Evolutionary conservation across 306 rosid species (phyloP), one percentile per base, ranked within the genome.

Genomic region (Pyrus bretschneideri): DNA sequence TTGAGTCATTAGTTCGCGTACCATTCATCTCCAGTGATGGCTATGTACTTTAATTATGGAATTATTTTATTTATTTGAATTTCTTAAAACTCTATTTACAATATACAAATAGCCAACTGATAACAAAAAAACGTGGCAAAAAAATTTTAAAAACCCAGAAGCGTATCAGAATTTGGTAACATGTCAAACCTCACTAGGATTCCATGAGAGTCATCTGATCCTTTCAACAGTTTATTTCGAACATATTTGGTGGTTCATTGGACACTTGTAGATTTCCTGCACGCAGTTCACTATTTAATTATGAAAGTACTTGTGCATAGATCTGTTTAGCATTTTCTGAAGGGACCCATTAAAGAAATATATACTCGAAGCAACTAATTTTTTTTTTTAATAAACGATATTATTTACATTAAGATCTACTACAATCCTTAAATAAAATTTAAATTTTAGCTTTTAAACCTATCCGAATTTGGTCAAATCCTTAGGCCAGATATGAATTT

Each of bases 181-280:
- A 70, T 29, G 80, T 75, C 84, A 61, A 75, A 52, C 38, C 64
- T 73, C 69, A 70, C 14, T 11, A 11, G 67, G 84, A 75, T 81
- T 78, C 58, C 57, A 33, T 51, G 67, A 62, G 58, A 21, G 35
- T 51, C 29, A 44, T 52, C 14, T 69, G 14, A 52, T 75, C 76
- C 57, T 73, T 38, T 22, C 67, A 73, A 60, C 69, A 17, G 1
- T 31, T 70, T 54, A 54, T 19, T 19, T 71, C 33, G 31, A 22
- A 72, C 49, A 80, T 4, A 33, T 69, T 30, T 33, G 55, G 76
- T 70, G 69, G 25, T 54, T 27, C 40, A 38, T 63, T 57, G 54
- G 72, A 49, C 71, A 80, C 67, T 23, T 30, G 71, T 58, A 35
- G 3, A 14, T 25, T 67, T 67, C 52, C 71, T 67, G 55, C 45